phyloP scores from a whole-genome alignment of 192 early-diverging fungal genomes.

The Coemansia furcata region DNA sequence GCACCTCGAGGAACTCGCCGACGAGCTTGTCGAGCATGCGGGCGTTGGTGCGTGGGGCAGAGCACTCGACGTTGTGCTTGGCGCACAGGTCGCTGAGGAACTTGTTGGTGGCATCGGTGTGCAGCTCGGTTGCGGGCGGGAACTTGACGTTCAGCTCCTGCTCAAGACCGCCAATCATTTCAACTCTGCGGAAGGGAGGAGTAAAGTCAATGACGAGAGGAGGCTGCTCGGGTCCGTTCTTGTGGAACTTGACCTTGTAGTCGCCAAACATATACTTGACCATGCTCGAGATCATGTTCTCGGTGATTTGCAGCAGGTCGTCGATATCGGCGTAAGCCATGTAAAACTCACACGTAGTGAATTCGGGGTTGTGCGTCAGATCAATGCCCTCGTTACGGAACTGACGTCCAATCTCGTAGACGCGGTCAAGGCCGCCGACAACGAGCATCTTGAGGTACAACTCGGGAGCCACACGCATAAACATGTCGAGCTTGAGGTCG shows the following conservation, averaged over 20 bases:
- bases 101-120: slow-evolving; percentile 77
- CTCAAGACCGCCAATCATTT: slow-evolving; percentile 93
- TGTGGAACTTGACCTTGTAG: slow-evolving; percentile 94
- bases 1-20: slow-evolving; percentile 77
- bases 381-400: slow-evolving; percentile 99
- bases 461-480: slow-evolving; percentile 98
- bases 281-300: slow-evolving; percentile 83
- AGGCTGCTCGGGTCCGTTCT: slow-evolving; percentile 76
- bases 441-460: slow-evolving; percentile 97
- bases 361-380: slow-evolving; percentile 99
- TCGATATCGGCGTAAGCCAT: slow-evolving; percentile 99
- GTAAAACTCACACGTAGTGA: slow-evolving; percentile 98
- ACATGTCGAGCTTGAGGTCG: slow-evolving; percentile 97
- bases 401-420: slow-evolving; percentile 98
- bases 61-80: slow-evolving; percentile 95
- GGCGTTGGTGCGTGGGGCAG: slow-evolving; percentile 87
- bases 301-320: slow-evolving; percentile 96
- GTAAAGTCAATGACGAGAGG: slow-evolving; percentile 91
- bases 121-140: slow-evolving; percentile 82
- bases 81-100: slow-evolving; percentile 90
- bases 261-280: slow-evolving; percentile 88
- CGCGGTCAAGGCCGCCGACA: slow-evolving; percentile 97
- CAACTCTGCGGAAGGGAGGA: slow-evolving; percentile 91
- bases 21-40: slow-evolving; percentile 95
- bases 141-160: slow-evolving; percentile 86